phyloP scores from a whole-genome alignment of 495 filamentous ascomycete genomes.

The Oleoguttula mirabilis region DNA sequence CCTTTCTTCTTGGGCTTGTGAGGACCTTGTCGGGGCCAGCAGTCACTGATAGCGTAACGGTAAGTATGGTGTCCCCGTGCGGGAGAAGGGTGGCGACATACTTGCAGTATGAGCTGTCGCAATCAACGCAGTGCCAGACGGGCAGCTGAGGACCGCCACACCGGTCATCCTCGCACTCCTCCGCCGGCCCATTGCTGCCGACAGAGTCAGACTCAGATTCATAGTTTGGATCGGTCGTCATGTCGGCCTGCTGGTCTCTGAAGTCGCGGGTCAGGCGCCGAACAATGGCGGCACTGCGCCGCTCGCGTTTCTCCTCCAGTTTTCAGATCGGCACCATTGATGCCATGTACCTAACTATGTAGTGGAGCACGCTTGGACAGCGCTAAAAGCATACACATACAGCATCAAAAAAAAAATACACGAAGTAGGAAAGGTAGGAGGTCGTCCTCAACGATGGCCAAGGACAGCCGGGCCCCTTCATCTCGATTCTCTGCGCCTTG shows the following conservation, averaged over 20 bases:
- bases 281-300: neutral
- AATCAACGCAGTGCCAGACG: constrained; percentile 18
- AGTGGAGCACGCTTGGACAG: too few species aligned
- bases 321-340: too few species aligned
- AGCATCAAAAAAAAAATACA: too few species aligned
- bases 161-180: constrained; percentile 16
- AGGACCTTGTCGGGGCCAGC: constrained; percentile 19
- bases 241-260: constrained; percentile 2
- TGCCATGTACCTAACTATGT: too few species aligned
- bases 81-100: neutral
- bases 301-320: neutral
- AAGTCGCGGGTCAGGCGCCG: neutral
- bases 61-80: neutral
- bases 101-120: constrained; percentile 20
- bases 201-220: constrained; percentile 6
- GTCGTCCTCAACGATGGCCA: too few species aligned
- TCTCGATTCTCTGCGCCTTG: too few species aligned
- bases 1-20: constrained; percentile 18
- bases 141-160: constrained; percentile 10
- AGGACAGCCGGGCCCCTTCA: too few species aligned
- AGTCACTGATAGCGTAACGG: constrained; percentile 9
- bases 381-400: too few species aligned
- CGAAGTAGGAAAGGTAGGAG: too few species aligned
- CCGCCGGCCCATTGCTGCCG: constrained; percentile 4
- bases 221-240: constrained; percentile 6